Evolutionary conservation across 2,329 filamentous ascomycete genomes (phyloP).

Genomic region (Lithohypha guttulata): DNA sequence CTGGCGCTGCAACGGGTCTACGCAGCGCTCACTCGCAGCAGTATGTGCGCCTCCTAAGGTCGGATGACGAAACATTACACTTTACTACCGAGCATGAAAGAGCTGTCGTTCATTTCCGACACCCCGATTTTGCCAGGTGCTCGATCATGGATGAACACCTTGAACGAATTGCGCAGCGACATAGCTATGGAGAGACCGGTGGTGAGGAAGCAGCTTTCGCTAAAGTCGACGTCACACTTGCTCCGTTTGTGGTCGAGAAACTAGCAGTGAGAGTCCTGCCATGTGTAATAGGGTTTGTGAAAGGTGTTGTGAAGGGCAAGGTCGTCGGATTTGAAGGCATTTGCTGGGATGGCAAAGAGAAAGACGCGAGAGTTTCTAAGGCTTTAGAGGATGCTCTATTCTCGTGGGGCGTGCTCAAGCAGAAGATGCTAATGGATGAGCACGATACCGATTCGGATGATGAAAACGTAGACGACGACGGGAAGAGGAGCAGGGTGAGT

Average conservation of each 20-base stretch:
- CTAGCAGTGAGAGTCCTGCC: constrained; percentile 36
- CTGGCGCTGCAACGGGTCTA: constrained; percentile 6
- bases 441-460: constrained; percentile 22
- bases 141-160: constrained; percentile 52
- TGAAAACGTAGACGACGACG: constrained; percentile 20
- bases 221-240: constrained; percentile 35
- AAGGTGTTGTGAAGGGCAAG: constrained; percentile 34
- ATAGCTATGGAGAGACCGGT: constrained; percentile 26
- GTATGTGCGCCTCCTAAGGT: too few relatives aligned
- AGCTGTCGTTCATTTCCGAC: constrained; percentile 54
- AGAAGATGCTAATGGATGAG: constrained; percentile 26
- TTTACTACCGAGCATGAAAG: constrained; percentile 49
- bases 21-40: too few relatives aligned
- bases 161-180: constrained; percentile 31
- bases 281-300: constrained; percentile 39
- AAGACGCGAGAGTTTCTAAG: constrained; percentile 30
- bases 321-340: constrained; percentile 40
- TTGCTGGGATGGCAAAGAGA: constrained; percentile 29
- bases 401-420: constrained; percentile 29
- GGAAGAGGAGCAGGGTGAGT: constrained; percentile 17
- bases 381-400: constrained; percentile 35
- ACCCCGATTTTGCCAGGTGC: constrained; percentile 53
- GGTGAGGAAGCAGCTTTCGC: constrained; percentile 33
- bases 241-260: constrained; percentile 39
- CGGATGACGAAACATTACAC: constrained; percentile 48